phyloP scores from a whole-genome alignment of 2,329 filamentous ascomycete genomes.

The Tolypocladium album region DNA sequence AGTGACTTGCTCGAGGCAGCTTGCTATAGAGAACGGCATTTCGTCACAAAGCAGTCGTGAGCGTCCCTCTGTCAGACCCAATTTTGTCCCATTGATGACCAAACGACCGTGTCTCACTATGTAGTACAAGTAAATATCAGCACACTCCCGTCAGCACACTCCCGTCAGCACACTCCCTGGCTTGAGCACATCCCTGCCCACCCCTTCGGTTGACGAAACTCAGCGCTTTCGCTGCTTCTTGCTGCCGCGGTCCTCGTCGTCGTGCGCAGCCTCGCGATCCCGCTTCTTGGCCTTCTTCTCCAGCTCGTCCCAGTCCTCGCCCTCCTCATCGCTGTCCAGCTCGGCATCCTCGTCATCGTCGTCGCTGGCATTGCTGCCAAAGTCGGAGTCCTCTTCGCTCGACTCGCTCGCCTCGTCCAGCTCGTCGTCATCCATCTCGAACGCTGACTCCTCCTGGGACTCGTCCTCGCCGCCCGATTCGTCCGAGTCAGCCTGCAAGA shows the following conservation, averaged over 20 bases:
- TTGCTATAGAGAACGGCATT: neutral
- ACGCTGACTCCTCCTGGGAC: slow-evolving; percentile 83
- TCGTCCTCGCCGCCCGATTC: slow-evolving; percentile 67
- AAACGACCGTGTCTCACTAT: neutral
- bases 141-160: too few species aligned
- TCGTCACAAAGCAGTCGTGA: neutral
- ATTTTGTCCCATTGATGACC: neutral
- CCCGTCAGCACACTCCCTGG: neutral
- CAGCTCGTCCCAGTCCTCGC: slow-evolving; percentile 89
- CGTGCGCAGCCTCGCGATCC: slow-evolving; percentile 49
- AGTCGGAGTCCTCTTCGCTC: slow-evolving; percentile 79
- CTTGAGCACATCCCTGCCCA: neutral
- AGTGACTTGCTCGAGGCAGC: neutral
- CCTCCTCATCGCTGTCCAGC: slow-evolving; percentile 57
- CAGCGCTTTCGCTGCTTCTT: slow-evolving; percentile 37
- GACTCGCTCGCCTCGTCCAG: slow-evolving; percentile 70
- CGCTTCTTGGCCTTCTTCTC: slow-evolving; percentile 85
- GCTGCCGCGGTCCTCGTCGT: slow-evolving; percentile 53
- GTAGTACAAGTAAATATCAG: neutral
- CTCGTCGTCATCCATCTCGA: slow-evolving; percentile 82
- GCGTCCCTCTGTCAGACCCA: neutral
- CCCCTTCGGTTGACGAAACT: neutral
- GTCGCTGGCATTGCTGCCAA: slow-evolving; percentile 77
- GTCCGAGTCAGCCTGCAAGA: slow-evolving; percentile 80
- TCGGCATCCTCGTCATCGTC: slow-evolving; percentile 62